Conservation (phyloP, 2,329 filamentous ascomycete genomes). For the Scytalidium lignicola region DNA sequence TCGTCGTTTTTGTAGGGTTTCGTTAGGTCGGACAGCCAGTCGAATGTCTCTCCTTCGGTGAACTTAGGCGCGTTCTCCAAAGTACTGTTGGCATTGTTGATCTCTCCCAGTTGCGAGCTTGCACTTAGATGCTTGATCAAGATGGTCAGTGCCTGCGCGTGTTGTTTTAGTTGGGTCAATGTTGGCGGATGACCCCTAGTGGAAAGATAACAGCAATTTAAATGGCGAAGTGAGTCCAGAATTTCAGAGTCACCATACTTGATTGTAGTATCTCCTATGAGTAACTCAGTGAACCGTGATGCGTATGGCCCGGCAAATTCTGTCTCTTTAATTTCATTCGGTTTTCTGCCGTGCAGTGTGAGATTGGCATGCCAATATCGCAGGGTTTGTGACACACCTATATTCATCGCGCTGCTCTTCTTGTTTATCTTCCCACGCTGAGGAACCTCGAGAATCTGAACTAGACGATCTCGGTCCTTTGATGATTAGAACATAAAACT, state of each 20-base stretch:
- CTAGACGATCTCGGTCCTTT: no score
- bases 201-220: constrained; percentile 55
- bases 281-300: constrained; percentile 10
- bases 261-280: background rate
- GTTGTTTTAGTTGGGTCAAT: constrained; percentile 53
- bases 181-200: constrained; percentile 46
- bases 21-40: constrained; percentile 50
- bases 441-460: no score
- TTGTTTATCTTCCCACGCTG: no score
- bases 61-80: constrained; percentile 23
- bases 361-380: background rate
- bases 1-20: constrained; percentile 34
- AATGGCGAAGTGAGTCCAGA: constrained; percentile 32
- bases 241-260: constrained; percentile 1
- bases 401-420: no score
- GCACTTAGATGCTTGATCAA: constrained; percentile 46
- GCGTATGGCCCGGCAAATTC: constrained; percentile 15
- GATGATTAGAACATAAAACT: no score
- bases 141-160: constrained; percentile 51
- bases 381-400: background rate
- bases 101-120: constrained; percentile 24
- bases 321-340: background rate
- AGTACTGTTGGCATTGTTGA: constrained; percentile 16
- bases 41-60: constrained; percentile 44
- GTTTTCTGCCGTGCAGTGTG: background rate